Evolutionary conservation across 495 filamentous ascomycete genomes (phyloP), one percentile per base, ranked within the genome.

Genomic region (Aeminium ludgeri): DNA sequence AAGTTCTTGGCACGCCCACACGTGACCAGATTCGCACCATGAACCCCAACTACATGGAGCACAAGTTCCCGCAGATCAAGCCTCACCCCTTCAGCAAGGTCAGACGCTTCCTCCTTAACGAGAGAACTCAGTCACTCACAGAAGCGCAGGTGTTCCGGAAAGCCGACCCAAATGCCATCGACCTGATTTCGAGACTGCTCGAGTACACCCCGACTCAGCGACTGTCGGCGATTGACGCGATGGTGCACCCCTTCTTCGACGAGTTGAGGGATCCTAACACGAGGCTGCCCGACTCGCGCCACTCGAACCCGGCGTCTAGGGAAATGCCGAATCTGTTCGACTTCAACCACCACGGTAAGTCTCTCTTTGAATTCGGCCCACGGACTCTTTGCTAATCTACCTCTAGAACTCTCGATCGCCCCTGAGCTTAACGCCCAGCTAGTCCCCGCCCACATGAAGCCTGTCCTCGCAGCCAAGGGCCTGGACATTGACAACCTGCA

Each of bases 21-120:
- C 70, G 89, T 16, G 89, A 99, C 52, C 89, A 99, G 54, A 99
- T 99, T 55, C 83, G 89, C 40, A 99, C 89, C 35, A 99, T 99
- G 91, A 99, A 99, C 58, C 91, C 89, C 38, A 99, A 99, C 61
- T 96, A 99, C 62, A 99, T 99, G 89, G 89, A 96, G 63, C 89
- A 99, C 64, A 96, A 96, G 64, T 99, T 99, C 57, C 91, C 89
- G 31, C 89, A 99, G 57, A 99, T 99, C 69, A 99, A 99, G 67
- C 89, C 89, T 30, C 89, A 97, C 55, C 89, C 89, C 10, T 97
- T 97, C 69, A 86, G 81, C 58, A 97, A 96, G 72, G 78, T 82
- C 62, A n/a, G n/a, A n/a, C n/a, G n/a, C n/a, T n/a, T n/a, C n/a
- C n/a, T n/a, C n/a, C n/a, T n/a, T n/a, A n/a, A n/a, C n/a, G n/a